Evolutionary conservation across 495 filamentous ascomycete species (phyloP), one percentile per base, ranked within the genome.

Genomic region (Podospora fimiseda): DNA sequence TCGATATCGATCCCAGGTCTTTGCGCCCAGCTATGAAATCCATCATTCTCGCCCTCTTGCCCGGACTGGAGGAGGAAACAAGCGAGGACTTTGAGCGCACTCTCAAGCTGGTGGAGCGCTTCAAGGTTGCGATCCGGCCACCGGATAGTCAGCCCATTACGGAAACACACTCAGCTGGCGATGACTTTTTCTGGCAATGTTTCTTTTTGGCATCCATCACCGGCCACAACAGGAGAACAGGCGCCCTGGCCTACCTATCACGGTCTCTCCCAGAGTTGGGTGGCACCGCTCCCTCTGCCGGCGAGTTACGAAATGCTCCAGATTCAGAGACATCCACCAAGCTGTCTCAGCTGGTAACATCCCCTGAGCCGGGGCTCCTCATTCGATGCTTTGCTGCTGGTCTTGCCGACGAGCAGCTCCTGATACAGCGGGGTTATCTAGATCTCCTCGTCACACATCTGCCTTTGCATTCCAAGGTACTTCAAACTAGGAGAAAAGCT

Each of bases 131-230:
- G 9, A 79, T 90, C 19, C 79, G 78, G 2, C 71, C 74, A 13
- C 68, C 69, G 4, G 58, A 52, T 37, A 69, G 74, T 53, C 69
- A 74, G 39, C 69, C 74, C 18, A 70, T 74, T 9, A 75, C 76
- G 1, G 69, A 77, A n/a, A 69, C 71, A n/a, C 73, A 77, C 45
- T 78, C 76, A 13, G 70, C 75, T 9, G 84, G 81, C 22, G 88
- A 91, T 48, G 88, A 90, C 58, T 95, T 90, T 65, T 99, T 96
- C 65, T 99, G 93, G 93, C 93, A 99, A 72, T 96, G 89, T 67
- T 86, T 99, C 57, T 96, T 99, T 58, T 75, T 97, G 36, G 89
- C 90, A 13, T 83, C 88, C 0, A 95, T 99, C 33, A 96, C 92
- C 5, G 90, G 89, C 61, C 76, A 87, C 21, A 87, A 81, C 38